Base-by-base conservation (phyloP, 768 basidiomycete genomes). In the Rubroboletus satanas region DNA sequence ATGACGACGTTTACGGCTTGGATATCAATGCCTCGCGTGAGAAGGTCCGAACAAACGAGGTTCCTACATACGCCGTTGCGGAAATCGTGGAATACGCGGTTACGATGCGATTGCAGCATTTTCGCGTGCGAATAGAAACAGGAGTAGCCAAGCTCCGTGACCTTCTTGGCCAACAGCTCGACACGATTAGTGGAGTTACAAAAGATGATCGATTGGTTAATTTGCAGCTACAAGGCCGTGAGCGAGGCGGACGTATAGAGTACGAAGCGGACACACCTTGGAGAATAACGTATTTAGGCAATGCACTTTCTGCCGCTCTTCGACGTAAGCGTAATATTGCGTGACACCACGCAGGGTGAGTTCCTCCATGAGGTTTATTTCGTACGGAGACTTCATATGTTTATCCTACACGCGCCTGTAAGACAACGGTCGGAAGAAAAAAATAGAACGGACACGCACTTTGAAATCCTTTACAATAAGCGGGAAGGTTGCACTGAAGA, bases 111-210 rank as follows among this genome's bases (percentile, higher is more conserved):
- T 76, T 99, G 96, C 14, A 98, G 85, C 96, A 99, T 99, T 78
- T 95, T 96, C 50, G 96, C 96, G 72, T 99, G 96, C 48, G 96
- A 98, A 80, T 97, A 99, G 85, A 99, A 99, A 79, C 96, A 99
- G 42, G 96, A 99, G 72, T 98, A 99, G 61, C 96, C 96, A 50
- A 98, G 87, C 68, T 99, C 97, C 12, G 96, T 99, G 64, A 99
- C 93, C 77, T 99, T 99, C 79, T 98, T 98, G 57, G 96, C 96
- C 64, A 99, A 83, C 45, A 99, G 88, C 75, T 99, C 96, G 77
- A 99, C 96, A 55, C 96, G 93, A 79, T 98, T 97, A 66, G 96
- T 99, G 61, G 96, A 98, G 80, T 99, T 99, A 77, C 96, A 99
- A 77, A 99, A 99, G 70, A 99, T 99, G 76, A 99, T 98, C 56